Conservation (phyloP, 495 filamentous ascomycete species). For the Daldinia concentrica region DNA sequence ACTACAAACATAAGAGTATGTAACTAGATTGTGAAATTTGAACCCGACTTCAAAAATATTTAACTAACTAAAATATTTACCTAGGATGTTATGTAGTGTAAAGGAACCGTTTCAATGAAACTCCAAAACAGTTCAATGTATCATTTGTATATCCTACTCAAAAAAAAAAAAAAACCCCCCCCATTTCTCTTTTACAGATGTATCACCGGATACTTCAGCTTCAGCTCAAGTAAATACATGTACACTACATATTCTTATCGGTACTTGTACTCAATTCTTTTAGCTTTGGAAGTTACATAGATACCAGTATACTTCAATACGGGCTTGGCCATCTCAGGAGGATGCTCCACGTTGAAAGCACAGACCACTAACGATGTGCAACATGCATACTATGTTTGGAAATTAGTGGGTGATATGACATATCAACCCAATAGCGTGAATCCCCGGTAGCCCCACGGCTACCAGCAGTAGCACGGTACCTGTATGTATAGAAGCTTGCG, state of each 20-base stretch:
- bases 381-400: no score
- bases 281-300: no score
- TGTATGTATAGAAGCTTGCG: constrained; percentile 12
- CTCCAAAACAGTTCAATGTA: not conserved
- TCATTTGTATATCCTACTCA: not conserved
- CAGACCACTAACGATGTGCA: constrained; percentile 17
- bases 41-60: not conserved
- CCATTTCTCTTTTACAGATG: not conserved
- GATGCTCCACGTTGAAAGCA: constrained; percentile 10
- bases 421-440: constrained; percentile 35
- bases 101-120: not conserved
- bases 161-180: not conserved
- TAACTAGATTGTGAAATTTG: not conserved
- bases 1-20: not conserved
- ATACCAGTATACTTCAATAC: no score
- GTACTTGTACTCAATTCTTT: no score
- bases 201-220: not conserved
- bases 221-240: not conserved
- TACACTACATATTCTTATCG: no score
- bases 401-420: constrained; percentile 3
- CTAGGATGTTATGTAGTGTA: not conserved
- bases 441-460: constrained; percentile 33
- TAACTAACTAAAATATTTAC: not conserved
- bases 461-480: constrained; percentile 7
- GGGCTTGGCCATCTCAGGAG: constrained; percentile 1